phyloP scores from a whole-genome alignment of 2,329 filamentous ascomycete genomes.

The Calonectria montana region DNA sequence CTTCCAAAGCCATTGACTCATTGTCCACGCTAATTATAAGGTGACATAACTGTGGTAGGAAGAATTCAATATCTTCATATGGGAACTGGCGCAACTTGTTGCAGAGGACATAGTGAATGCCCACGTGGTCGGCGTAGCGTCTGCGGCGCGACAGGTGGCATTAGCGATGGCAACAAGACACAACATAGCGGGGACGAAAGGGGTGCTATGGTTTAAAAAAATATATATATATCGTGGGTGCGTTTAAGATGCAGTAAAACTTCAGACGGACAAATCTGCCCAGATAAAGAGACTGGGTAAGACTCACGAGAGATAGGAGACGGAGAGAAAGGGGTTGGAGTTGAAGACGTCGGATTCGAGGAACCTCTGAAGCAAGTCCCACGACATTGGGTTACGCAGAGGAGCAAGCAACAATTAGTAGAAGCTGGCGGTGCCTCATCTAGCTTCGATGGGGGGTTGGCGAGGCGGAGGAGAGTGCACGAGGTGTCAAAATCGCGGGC shows the following conservation, averaged over 20 bases:
- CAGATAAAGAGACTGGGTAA: conserved; percentile 9
- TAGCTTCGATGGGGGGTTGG: conserved; percentile 44
- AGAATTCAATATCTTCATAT: conserved; percentile 94
- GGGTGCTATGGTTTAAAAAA: not conserved
- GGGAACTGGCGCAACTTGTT: conserved; percentile 89
- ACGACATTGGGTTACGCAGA: conserved; percentile 71
- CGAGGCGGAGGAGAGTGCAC: conserved; percentile 19
- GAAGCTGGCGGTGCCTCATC: conserved; percentile 52
- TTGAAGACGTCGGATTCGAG: conserved; percentile 96
- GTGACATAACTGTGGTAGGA: conserved; percentile 88
- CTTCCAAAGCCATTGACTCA: conserved; percentile 90
- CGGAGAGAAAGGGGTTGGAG: conserved; percentile 87
- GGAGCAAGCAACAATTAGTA: conserved; percentile 44
- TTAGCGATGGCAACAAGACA: conserved; percentile 36
- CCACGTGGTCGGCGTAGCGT: conserved; percentile 89
- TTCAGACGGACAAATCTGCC: not conserved
- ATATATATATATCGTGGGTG: not conserved
- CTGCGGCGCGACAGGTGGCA: conserved; percentile 57
- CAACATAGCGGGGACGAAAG: conserved; percentile 31
- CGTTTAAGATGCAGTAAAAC: not conserved
- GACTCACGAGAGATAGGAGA: conserved; percentile 88
- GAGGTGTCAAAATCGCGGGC: not conserved
- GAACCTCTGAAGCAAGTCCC: conserved; percentile 90
- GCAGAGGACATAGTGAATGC: conserved; percentile 90
- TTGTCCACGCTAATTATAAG: conserved; percentile 90